A percentile compares a stretch with the other conserved stretches of the same genome.
phyloP scores from a whole-genome alignment of 768 basidiomycete genomes.

The Pluteus cervinus region DNA sequence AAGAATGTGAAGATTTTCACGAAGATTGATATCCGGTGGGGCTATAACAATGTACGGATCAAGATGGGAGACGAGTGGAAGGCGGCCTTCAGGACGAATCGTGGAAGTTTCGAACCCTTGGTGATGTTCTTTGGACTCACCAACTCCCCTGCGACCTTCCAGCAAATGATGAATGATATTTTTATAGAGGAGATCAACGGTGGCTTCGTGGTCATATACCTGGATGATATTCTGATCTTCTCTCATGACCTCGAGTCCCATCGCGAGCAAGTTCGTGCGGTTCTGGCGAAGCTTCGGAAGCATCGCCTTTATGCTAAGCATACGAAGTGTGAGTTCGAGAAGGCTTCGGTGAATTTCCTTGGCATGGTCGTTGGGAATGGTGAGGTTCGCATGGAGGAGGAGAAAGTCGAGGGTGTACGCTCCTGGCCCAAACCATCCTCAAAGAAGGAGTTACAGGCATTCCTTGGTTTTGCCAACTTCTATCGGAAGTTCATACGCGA shows the following conservation, averaged over 20 bases:
- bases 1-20: slow-evolving; percentile 20
- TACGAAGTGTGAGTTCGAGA: slow-evolving; percentile 32
- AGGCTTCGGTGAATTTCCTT: slow-evolving; percentile 21
- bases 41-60: slow-evolving; percentile 35
- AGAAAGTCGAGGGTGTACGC: slow-evolving; percentile 9
- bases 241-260: slow-evolving; percentile 23
- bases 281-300: no score
- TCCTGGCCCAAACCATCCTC: slow-evolving; percentile 26
- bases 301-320: slow-evolving; percentile 27
- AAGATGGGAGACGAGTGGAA: slow-evolving; percentile 37
- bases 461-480: slow-evolving; percentile 32
- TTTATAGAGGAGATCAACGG: slow-evolving; percentile 20
- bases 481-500: slow-evolving; percentile 20
- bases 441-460: slow-evolving; percentile 27
- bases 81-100: slow-evolving; percentile 30
- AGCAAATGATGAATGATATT: slow-evolving; percentile 37
- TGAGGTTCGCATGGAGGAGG: slow-evolving; percentile 9
- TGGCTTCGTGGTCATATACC: slow-evolving; percentile 27
- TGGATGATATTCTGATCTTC: slow-evolving; percentile 41
- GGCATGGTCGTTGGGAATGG: slow-evolving; percentile 22
- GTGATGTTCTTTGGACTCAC: slow-evolving; percentile 36
- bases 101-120: slow-evolving; percentile 30
- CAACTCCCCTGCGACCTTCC: slow-evolving; percentile 25
- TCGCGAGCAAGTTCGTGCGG: slow-evolving; percentile 22
- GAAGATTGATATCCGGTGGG: slow-evolving; percentile 31